Percentiles rank a stretch among this genome's conserved stretches.
These are phyloP conservation scores for Adansonia rubrostipa DNA, from an alignment of 441 rosid genomes.

Conservation along the genomic window DNA sequence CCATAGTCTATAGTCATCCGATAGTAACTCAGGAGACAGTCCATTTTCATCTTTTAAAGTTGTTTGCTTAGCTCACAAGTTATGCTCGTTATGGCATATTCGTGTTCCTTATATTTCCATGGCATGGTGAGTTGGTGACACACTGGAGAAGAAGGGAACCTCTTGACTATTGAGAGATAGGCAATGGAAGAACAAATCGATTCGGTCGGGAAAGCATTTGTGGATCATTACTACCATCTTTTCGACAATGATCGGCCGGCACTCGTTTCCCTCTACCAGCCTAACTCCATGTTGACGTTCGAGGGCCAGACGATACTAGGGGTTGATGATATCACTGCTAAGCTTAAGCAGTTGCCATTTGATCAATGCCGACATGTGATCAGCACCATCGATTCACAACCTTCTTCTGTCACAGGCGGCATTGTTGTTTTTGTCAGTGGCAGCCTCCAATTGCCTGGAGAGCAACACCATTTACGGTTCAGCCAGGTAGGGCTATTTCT, in stretches of 20 bases:
- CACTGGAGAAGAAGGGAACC: slow-evolving; percentile 17
- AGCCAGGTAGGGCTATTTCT: slow-evolving; percentile 60
- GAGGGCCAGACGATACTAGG: slow-evolving; percentile 74
- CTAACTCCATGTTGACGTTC: slow-evolving; percentile 71
- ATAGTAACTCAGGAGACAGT: background rate
- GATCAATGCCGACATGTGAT: slow-evolving; percentile 64
- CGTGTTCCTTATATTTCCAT: slow-evolving; percentile 24
- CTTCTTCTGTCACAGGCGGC: slow-evolving; percentile 62
- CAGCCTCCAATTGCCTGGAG: slow-evolving; percentile 66
- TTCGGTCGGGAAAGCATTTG: slow-evolving; percentile 73
- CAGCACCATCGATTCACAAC: slow-evolving; percentile 79
- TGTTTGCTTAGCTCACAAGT: slow-evolving; percentile 21
- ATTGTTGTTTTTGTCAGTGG: slow-evolving; percentile 82
- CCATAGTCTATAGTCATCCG: slow-evolving; percentile 16
- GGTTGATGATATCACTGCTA: slow-evolving; percentile 52
- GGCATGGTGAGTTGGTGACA: background rate
- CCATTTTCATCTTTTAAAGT: slow-evolving; percentile 18
- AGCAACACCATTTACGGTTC: slow-evolving; percentile 71
- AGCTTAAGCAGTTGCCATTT: slow-evolving; percentile 67
- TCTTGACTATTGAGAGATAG: background rate
- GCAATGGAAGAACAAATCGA: slow-evolving; percentile 71
- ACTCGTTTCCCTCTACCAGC: slow-evolving; percentile 60
- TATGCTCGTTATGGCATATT: slow-evolving; percentile 27
- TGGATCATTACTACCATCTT: slow-evolving; percentile 71
- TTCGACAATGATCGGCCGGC: slow-evolving; percentile 66